A percentile compares a stretch with the other conserved stretches of the same genome.
Evolutionary conservation across 768 basidiomycete species (phyloP).

Genomic region (Chalciporus pseudorubinellus): DNA sequence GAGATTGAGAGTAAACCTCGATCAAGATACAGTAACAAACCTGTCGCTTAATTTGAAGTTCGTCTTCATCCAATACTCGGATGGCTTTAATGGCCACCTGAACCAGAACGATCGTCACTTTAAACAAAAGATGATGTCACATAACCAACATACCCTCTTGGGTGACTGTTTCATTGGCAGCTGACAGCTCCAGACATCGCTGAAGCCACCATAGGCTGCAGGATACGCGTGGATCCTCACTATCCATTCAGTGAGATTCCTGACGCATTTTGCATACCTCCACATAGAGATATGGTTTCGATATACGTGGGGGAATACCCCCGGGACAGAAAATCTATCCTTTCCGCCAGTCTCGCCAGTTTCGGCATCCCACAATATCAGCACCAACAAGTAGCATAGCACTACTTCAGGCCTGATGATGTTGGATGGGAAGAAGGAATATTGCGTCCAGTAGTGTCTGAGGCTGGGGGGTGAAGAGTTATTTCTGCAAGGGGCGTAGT

Average conservation of each 20-base stretch:
- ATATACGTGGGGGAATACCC: not conserved
- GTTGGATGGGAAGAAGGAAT: not conserved
- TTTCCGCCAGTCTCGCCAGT: slow-evolving; percentile 1
- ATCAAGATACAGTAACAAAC: slow-evolving; percentile 1
- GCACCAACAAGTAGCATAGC: not conserved
- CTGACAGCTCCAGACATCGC: slow-evolving; percentile 28
- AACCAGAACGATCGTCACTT: not conserved
- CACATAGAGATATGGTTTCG: not conserved
- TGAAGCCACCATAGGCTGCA: slow-evolving; percentile 29
- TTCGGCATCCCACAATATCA: not conserved
- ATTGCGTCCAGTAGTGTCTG: not conserved
- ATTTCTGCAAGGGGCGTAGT: not conserved
- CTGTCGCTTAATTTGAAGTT: slow-evolving; percentile 13
- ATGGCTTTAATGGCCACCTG: slow-evolving; percentile 31
- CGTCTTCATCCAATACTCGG: slow-evolving; percentile 8
- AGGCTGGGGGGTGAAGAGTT: not conserved
- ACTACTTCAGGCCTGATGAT: not conserved
- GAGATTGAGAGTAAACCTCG: too few species aligned
- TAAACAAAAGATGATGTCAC: not conserved
- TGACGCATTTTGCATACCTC: not conserved
- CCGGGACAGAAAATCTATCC: not conserved
- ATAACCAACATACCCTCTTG: slow-evolving; percentile 9
- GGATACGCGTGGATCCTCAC: slow-evolving; percentile 18
- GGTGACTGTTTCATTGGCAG: not conserved
- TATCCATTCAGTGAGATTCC: slow-evolving; percentile 17